A percentile compares a stretch with the other conserved stretches of the same genome.
These are phyloP conservation scores for Euphorbia lathyris DNA, from an alignment of 345 rosid genomes.

Conservation along the genomic window DNA sequence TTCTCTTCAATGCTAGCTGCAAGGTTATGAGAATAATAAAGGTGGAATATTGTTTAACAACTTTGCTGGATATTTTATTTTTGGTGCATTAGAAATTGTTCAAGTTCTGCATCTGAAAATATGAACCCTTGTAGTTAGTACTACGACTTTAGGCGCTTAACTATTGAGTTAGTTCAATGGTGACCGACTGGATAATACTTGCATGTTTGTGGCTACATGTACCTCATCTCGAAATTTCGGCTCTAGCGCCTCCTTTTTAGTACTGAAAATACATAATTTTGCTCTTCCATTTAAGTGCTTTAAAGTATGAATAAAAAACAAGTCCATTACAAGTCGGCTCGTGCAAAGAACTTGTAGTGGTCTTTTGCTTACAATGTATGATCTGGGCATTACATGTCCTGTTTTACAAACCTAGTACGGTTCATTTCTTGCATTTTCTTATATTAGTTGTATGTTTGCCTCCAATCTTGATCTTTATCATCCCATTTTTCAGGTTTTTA, in stretches of 20 bases:
- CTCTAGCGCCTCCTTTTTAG: no score
- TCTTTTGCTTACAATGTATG: not conserved
- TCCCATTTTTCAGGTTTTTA: constrained; percentile 3
- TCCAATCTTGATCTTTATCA: not conserved
- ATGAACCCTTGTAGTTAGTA: not conserved
- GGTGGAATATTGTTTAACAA: not conserved
- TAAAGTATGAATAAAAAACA: no score
- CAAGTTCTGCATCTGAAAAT: no score
- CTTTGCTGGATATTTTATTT: not conserved
- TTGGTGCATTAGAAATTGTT: not conserved
- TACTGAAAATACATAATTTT: no score
- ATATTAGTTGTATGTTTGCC: not conserved
- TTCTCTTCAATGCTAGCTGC: not conserved
- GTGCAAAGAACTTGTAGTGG: no score
- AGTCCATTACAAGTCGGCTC: no score
- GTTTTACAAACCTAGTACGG: not conserved
- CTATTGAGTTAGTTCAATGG: not conserved
- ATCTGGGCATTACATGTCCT: not conserved
- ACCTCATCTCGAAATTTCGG: no score
- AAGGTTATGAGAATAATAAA: not conserved
- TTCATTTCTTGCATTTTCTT: not conserved
- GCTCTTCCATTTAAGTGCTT: no score
- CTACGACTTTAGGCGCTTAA: not conserved
- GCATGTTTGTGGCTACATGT: not conserved
- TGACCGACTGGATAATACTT: not conserved